Evolutionary conservation across 1,284 basidiomycete species (phyloP), one percentile per base, ranked within the genome.

Genomic region (Xanthoconium separans): DNA sequence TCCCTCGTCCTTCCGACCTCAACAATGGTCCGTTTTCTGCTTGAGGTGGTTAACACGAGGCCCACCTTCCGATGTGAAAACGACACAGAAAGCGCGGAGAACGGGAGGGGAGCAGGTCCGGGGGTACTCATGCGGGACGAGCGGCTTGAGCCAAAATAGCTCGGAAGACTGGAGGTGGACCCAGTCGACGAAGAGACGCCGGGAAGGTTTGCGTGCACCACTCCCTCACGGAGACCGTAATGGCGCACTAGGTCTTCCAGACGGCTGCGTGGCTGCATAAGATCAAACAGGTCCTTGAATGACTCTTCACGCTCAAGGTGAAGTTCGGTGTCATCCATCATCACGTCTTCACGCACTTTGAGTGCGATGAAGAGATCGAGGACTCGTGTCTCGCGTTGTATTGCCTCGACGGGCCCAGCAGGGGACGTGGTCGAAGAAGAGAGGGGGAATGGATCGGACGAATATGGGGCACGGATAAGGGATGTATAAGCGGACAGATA

Each of bases 351-450:
- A 33, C 80, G 83, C 51, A 89, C 85, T 69, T 88, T 89, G 61
- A 91, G 79, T 8, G 82, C 80, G 53, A 91, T 84, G 75, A 88
- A 91, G 57, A 79, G 76, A 73, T 91, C 89, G 29, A 91, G 78
- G n/a, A 87, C 77, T 44, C 70, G 63, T 0, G 87, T 89, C 65
- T 91, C 89, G 53, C 88, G 81, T 62, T 87, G 85, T 39, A 78
- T 58, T 37, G 54, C 46, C 30, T 56, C 59, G 11, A 57, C 47
- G 51, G 37, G 67, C 60, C 34, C 73, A 60, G 54, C n/a, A n/a
- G 52, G 54, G 55, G 57, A 66, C 49, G 64, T 56, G 53, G 65
- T 60, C 39, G 70, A 60, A 44, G 68, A 56, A 22, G 68, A 57
- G 51, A 75, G 69, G 0, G 89, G 88, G 70, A 90, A 91, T 0